Base-by-base conservation (phyloP, 2,329 filamentous ascomycete genomes). In the Botryosphaeria dothidea region DNA sequence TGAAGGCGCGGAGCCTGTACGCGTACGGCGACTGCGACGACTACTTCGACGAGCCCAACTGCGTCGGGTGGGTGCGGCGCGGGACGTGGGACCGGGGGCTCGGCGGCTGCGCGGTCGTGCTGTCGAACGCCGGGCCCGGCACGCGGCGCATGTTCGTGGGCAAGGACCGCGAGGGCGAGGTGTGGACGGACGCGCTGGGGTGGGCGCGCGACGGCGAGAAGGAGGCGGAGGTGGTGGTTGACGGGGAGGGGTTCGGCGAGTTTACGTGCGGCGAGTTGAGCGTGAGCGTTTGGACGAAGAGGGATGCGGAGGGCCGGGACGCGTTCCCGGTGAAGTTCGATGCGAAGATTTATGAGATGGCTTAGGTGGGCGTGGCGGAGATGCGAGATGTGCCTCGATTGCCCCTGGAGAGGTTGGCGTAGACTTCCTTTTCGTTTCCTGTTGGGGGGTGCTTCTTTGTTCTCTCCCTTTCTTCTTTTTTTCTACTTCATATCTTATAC, bases 1-100 rank as follows among this genome's bases (percentile, higher is more conserved):
- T 86, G 41, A 81, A 88, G 9, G 86, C 86, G 1, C 82, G 89
- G 8, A 88, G 86, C 69, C 77, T 89, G 6, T 91, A 88, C 71
- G 87, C 88, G 0, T 90, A 91, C 68, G 89, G 89, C 7, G 77
- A 81, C 25, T 88, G 91, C 71, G 77, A 82, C 46, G 84, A 91
- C 69, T 91, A 90, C 71, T 88, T 88, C 68, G 51, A 52, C 38
- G 84, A 89, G 9, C 76, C 82, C 13, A 84, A 85, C 62, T 89
- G 86, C 72, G 82, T 91, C 62, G 88, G 88, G 60, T 88, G 84
- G 79, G 84, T 86, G 43, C 79, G 85, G 1, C 78, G 34, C 81
- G 84, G 85, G 27, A 81, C 79, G 61, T 75, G 75, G 72, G 75
- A 76, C 70, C 29, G 84, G 0, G 51, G 46, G 21, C 38, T 56